Evolutionary conservation across 1,139 yeast genomes (phyloP), one percentile per base, ranked within the genome.

Genomic region (Pichia sp.): DNA sequence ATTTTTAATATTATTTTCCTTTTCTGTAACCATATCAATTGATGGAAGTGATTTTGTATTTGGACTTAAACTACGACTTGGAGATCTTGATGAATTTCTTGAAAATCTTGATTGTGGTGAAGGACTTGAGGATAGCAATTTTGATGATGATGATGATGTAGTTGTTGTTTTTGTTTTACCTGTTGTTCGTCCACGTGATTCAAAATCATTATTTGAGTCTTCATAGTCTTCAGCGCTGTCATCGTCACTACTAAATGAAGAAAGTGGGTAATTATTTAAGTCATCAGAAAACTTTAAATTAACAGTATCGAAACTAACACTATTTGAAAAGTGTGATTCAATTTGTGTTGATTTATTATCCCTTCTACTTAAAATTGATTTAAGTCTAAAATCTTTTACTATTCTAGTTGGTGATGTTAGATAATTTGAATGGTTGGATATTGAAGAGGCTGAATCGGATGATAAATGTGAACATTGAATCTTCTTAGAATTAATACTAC

Each of bases 301-400:
- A 19, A 76, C 74, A 3, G 80, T 75, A 58, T 76, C 80, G 58
- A 76, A 76, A 11, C 58, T 53, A 8, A 56, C 59, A 33, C 56
- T 51, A 43, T 56, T 56, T 1, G 52, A 22, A 34, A 56, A 56
- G 30, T 51, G 53, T n/a, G 49, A 38, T 43, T 52, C 53, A 13
- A 50, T 30, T 13, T 33, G 22, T 16, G 53, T 19, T 11, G 44
- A 38, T 9, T 51, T 44, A 19, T 44, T 44, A 2, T 38, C 53
- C 38, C 42, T 52, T 19, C 45, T 53, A 9, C 51, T 36, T 27
- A 56, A 39, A 29, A 56, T 56, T 1, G 59, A 52, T 22, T 53
- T 55, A 11, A 38, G 14, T 25, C 38, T 45, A 39, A 43, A 19
- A 16, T 16, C 33, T 30, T 25, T 48, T 8, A 30, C 39, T 19